Evolutionary conservation across 1,284 basidiomycete genomes (phyloP).

Genomic region (Sporisorium exsertum): DNA sequence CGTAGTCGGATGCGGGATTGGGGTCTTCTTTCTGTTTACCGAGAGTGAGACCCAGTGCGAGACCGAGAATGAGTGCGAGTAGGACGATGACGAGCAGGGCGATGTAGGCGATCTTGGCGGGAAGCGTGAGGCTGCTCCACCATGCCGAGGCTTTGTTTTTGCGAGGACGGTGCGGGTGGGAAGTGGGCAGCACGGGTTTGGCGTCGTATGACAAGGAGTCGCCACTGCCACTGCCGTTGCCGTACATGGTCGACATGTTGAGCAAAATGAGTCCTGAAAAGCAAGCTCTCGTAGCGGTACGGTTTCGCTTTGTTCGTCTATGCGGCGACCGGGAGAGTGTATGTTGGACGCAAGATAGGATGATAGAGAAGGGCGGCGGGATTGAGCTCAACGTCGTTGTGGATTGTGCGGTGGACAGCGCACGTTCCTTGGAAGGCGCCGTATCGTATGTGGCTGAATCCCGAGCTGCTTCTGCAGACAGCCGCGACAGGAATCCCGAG

Average conservation of each 20-base stretch:
- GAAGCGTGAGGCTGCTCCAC: slow-evolving; percentile 13
- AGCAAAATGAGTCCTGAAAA: no score
- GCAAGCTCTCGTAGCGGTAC: no score
- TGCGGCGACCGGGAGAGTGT: no score
- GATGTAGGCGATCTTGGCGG: slow-evolving; percentile 21
- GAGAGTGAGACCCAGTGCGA: slow-evolving; percentile 38
- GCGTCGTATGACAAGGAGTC: slow-evolving; percentile 17
- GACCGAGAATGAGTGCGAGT: slow-evolving; percentile 32
- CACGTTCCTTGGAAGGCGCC: no score
- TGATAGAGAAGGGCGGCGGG: no score
- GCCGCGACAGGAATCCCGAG: no score
- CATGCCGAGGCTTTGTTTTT: slow-evolving; percentile 11
- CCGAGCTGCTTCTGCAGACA: no score
- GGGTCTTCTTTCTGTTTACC: slow-evolving; percentile 21
- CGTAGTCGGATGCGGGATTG: slow-evolving; percentile 23
- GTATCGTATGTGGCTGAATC: no score
- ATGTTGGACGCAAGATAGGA: no score
- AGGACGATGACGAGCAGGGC: slow-evolving; percentile 5
- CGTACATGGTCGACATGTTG: not conserved
- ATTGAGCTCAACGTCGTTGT: no score
- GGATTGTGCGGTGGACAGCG: no score
- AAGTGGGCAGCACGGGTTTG: slow-evolving; percentile 24
- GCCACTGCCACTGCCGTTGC: not conserved
- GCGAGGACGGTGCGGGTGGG: not conserved
- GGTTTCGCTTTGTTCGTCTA: no score